Percentiles rank a stretch among this genome's conserved stretches.
Conservation (phyloP, 495 filamentous ascomycete genomes). For the Penicillium arizonense region DNA sequence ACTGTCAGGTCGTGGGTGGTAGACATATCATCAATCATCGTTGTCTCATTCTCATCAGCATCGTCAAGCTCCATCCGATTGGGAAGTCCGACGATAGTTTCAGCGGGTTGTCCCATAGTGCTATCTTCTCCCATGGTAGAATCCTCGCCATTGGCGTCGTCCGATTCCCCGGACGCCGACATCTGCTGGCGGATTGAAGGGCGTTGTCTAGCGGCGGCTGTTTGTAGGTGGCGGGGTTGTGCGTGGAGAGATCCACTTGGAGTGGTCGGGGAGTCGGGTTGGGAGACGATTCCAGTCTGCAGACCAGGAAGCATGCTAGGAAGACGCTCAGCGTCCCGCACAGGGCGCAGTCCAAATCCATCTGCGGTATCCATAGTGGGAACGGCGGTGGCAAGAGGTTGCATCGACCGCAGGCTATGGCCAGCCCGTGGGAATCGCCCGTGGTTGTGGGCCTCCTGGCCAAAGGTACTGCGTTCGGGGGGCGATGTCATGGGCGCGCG, state of each 20-base stretch:
- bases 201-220: constrained; percentile 51
- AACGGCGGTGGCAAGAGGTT: constrained; percentile 66
- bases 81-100: constrained; percentile 75
- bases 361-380: constrained; percentile 73
- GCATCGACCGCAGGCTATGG: constrained; percentile 55
- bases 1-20: constrained; percentile 72
- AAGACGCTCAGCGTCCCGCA: constrained; percentile 83
- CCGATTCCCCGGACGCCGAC: constrained; percentile 81
- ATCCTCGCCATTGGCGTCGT: constrained; percentile 80
- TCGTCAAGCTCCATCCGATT: constrained; percentile 76
- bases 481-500: constrained; percentile 71
- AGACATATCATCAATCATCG: constrained; percentile 74
- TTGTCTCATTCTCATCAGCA: constrained; percentile 64
- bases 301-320: constrained; percentile 78
- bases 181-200: constrained; percentile 85
- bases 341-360: constrained; percentile 72
- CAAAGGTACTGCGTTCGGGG: constrained; percentile 69
- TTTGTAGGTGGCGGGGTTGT: constrained; percentile 42
- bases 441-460: constrained; percentile 45
- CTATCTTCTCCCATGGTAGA: constrained; percentile 64
- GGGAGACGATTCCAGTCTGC: constrained; percentile 71
- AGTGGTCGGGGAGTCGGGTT: constrained; percentile 91
- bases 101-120: constrained; percentile 58
- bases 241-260: constrained; percentile 66
- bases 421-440: constrained; percentile 45